Percentiles rank a stretch among this genome's conserved stretches.
phyloP scores from a whole-genome alignment of 176 grass and related monocot genomes.

The Chloris gayana region DNA sequence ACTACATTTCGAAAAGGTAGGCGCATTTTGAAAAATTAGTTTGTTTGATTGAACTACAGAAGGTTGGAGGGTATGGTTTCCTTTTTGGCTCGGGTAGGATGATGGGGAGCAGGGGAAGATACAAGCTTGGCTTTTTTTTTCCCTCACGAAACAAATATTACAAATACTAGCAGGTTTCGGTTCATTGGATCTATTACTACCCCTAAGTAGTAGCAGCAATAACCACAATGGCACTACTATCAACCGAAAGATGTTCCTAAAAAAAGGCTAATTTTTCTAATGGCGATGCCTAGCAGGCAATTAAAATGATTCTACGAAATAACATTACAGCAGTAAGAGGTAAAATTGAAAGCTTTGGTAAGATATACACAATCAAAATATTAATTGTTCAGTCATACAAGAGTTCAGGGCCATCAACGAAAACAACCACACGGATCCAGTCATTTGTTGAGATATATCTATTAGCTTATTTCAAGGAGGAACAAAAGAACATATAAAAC shows the following conservation, averaged over 20 bases:
- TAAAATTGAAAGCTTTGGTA: neutral
- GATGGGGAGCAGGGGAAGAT: neutral
- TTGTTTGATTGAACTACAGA: neutral
- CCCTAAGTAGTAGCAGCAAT: neutral
- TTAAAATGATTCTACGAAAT: neutral
- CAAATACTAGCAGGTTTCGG: neutral
- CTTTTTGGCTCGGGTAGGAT: neutral
- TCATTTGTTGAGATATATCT: neutral
- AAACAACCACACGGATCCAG: conserved; percentile 7
- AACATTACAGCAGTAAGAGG: neutral
- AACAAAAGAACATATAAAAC: neutral
- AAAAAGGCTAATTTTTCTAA: neutral
- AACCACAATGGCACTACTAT: neutral
- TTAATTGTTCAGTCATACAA: neutral
- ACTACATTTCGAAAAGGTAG: neutral
- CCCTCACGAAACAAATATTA: neutral
- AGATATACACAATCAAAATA: neutral
- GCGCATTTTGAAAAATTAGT: neutral
- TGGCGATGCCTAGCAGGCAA: neutral
- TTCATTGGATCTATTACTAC: neutral
- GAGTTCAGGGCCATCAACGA: neutral
- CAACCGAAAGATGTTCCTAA: neutral
- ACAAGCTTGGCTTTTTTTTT: neutral
- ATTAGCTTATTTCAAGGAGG: neutral
- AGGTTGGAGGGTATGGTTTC: neutral